Evolutionary conservation across 495 filamentous ascomycete genomes (phyloP).

Genomic region (Tuber microsphaerosporum): DNA sequence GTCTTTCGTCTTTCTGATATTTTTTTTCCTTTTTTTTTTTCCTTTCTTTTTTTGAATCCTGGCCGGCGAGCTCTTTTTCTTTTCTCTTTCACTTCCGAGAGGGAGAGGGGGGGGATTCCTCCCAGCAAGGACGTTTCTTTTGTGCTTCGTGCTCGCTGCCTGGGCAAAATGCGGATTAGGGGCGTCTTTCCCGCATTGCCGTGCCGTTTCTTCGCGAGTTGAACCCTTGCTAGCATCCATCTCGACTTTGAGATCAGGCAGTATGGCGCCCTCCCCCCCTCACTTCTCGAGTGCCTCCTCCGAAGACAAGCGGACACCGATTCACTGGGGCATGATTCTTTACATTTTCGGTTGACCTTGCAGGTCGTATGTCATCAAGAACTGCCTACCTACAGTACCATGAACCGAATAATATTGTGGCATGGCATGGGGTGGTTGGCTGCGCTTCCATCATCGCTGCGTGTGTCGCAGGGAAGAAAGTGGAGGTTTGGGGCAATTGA

Average conservation of each 20-base stretch:
- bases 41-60: background rate
- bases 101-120: background rate
- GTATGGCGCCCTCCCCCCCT: constrained; percentile 13
- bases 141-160: background rate
- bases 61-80: background rate
- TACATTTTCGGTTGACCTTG: background rate
- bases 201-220: constrained; percentile 15
- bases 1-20: background rate
- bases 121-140: background rate
- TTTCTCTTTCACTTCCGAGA: background rate
- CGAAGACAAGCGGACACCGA: background rate
- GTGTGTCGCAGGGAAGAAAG: background rate
- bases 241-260: constrained; percentile 19
- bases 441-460: background rate
- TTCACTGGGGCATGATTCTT: background rate
- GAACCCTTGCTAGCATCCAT: constrained; percentile 23
- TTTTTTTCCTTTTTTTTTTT: background rate
- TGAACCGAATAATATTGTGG: background rate
- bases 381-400: constrained; percentile 1
- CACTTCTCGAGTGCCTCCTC: background rate
- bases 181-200: constrained; percentile 14
- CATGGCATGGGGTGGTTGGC: background rate
- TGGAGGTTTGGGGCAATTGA: constrained; percentile 1
- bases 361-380: background rate
- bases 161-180: constrained; percentile 7